Evolutionary conservation across 2,329 filamentous ascomycete genomes (phyloP), one percentile per base, ranked within the genome.

Genomic region (Ilyonectria destructans): DNA sequence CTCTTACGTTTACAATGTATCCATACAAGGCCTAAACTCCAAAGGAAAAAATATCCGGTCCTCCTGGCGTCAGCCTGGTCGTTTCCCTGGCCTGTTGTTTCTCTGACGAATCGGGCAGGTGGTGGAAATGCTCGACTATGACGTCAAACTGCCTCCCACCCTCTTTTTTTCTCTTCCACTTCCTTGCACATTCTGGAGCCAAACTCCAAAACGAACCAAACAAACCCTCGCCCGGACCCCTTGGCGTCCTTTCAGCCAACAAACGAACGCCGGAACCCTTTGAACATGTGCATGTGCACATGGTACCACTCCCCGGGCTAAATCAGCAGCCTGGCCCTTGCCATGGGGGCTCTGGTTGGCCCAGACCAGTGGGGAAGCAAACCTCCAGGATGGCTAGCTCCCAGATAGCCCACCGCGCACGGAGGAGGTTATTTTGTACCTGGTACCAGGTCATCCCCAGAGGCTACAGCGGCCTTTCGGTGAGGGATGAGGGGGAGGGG

Each of bases 261-360:
- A n/a, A 46, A 54, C 26, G 49, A 54, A 35, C 49, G 37, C 54
- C 49, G 17, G 29, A 58, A 56, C 60, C 60, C 52, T 62, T 57
- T 43, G 60, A 48, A 62, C 58, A 54, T 61, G 58, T 54, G 43
- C 54, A 29, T 63, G 60, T 37, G 59, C 59, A 45, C 33, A 57
- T 61, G 63, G 64, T 26, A 59, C 58, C 58, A 54, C 48, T 60
- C 35, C 59, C 59, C 55, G 58, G 55, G 60, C 58, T 52, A 62
- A 31, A 52, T 9, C 56, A n/a, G 17, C n/a, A 43, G n/a, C 56
- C 43, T 49, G 58, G 48, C 49, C 59, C 54, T 63, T 56, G 49
- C 40, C 58, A 31, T 49, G 19, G 56, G 62, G 19, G 23, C 67
- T 70, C 60, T 72, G 69, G 69, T 73, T 73, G 73, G 71, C 33